Base-by-base conservation (phyloP, 768 basidiomycete genomes). In the Leccinum disarticulatum region DNA sequence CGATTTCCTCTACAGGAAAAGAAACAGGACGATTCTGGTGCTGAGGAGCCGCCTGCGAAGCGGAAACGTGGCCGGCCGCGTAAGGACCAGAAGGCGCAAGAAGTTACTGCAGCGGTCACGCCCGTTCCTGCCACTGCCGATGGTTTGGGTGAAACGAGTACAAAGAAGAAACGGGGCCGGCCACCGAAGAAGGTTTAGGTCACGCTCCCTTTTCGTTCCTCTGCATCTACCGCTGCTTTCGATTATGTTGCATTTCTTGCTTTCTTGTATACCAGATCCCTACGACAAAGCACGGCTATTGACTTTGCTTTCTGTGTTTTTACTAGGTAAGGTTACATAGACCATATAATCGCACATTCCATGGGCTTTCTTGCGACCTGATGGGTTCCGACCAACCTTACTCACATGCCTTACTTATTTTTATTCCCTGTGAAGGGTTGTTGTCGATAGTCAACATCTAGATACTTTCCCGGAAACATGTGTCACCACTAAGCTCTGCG, bases 21-120 rank as follows among this genome's bases (percentile, higher is more conserved):
- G 67, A 76, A 76, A 66, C 60, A 66, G 22, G 75, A 75, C 30
- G 77, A 77, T 57, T 86, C 74, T 80, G 85, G 78, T 35, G 77
- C 70, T 48, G 83, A 81, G 52, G 85, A 85, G 62, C 76, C 73
- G 50, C 76, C 78, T 50, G 74, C 81, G 52, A 91, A 90, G 74
- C 81, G 87, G 67, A 85, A 81, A 73, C 83, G 90, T 61, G 90
- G 90, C 43, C 85, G 90, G 61, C 90, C 90, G 58, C 87, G 85
- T 64, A 91, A 91, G 58, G 69, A 70, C 74, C 79, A 83, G 57
- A 86, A 82, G 72, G 79, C 80, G 58, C 60, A 71, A 56, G 75
- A 81, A 25, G 65, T 71, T 55, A 70, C 68, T 53, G 76, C 80
- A 46, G 76, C 73, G 19, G 70, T 77, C 54, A 71, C 74, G 0